Evolutionary conservation across 2,329 filamentous ascomycete species (phyloP).

Genomic region (Rhinocladiella similis): DNA sequence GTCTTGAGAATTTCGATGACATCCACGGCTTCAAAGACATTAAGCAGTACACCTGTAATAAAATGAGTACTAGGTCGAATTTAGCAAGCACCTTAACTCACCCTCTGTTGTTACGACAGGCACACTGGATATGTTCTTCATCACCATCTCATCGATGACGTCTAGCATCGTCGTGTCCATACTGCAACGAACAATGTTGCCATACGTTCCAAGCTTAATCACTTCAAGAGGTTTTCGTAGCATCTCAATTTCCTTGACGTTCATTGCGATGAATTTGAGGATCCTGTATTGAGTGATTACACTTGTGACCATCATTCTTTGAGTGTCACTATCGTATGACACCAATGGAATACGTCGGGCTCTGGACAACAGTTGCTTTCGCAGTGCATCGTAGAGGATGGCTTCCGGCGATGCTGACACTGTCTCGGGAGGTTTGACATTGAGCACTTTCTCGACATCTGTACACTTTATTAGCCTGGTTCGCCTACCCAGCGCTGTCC

Average conservation of each 20-base stretch:
- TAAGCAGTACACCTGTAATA: constrained; percentile 67
- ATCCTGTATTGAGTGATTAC: constrained; percentile 98
- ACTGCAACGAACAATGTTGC: constrained; percentile 73
- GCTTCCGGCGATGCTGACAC: constrained; percentile 90
- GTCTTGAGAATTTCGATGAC: constrained; percentile 95
- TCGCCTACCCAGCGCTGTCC: background rate
- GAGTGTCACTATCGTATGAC: constrained; percentile 91
- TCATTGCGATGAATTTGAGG: constrained; percentile 97
- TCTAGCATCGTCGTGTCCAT: constrained; percentile 94
- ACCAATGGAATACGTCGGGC: constrained; percentile 92
- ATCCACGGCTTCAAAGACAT: constrained; percentile 97
- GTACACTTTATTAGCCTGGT: constrained; percentile 3
- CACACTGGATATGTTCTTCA: constrained; percentile 89
- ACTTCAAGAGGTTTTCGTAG: constrained; percentile 85
- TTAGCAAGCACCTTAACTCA: constrained; percentile 32
- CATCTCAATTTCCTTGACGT: constrained; percentile 82
- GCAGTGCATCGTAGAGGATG: constrained; percentile 92
- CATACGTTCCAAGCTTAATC: constrained; percentile 81
- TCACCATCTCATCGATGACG: constrained; percentile 89
- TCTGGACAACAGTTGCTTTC: constrained; percentile 88
- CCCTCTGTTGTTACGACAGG: constrained; percentile 82
- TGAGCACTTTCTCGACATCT: constrained; percentile 96
- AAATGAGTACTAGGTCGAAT: background rate
- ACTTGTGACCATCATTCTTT: constrained; percentile 87
- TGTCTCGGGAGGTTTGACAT: constrained; percentile 87